Evolutionary conservation across 2,329 filamentous ascomycete species (phyloP).

Genomic region (Colletotrichum sp.): DNA sequence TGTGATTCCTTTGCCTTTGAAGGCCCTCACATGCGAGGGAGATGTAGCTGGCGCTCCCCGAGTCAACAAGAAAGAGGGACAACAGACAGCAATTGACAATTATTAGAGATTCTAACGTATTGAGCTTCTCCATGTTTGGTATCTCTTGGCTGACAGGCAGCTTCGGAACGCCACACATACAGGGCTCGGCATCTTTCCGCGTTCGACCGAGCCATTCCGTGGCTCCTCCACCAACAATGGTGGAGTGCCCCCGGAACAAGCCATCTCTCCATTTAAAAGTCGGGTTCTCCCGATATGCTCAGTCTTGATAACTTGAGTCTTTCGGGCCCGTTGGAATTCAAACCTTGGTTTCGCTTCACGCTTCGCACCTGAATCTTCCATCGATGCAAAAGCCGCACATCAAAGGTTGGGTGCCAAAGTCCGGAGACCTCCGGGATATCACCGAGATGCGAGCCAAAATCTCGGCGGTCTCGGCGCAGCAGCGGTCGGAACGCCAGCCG

Average conservation of each 20-base stretch:
- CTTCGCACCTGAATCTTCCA: background rate
- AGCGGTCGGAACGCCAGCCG: background rate
- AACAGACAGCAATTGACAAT: background rate
- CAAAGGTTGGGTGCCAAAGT: background rate
- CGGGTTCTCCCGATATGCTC: background rate
- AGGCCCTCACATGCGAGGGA: background rate
- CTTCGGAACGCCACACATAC: background rate
- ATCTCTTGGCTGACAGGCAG: background rate
- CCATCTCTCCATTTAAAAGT: background rate
- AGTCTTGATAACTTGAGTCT: background rate
- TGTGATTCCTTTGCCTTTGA: background rate
- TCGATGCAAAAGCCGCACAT: background rate
- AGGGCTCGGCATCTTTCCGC: background rate
- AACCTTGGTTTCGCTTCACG: background rate
- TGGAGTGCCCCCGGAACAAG: background rate
- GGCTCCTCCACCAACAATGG: background rate
- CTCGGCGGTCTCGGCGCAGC: constrained; percentile 6
- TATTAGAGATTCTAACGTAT: background rate
- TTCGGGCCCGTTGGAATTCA: background rate
- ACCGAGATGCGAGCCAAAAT: constrained; percentile 4
- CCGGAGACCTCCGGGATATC: constrained; percentile 17
- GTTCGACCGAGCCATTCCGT: background rate
- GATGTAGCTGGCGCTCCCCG: background rate
- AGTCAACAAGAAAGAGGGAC: background rate
- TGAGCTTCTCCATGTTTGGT: background rate